Evolutionary conservation across 352 stramenopile species (phyloP).

Genomic region (Pythium apleroticum): DNA sequence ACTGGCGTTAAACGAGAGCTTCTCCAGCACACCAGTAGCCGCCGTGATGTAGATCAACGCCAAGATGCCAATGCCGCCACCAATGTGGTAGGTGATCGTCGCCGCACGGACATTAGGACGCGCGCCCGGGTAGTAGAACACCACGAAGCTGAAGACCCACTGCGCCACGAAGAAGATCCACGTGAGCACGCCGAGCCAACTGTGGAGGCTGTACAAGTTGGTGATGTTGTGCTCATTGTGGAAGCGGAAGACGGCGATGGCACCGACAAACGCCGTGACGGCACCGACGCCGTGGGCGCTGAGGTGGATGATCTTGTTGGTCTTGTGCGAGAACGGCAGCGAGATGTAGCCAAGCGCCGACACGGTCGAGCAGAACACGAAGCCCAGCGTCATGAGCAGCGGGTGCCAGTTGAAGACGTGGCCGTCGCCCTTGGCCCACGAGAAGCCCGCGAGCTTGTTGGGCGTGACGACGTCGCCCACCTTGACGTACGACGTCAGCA

Average conservation of each 20-base stretch:
- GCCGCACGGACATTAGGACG: constrained; percentile 37
- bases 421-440: constrained; percentile 55
- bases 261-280: constrained; percentile 53
- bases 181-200: constrained; percentile 75
- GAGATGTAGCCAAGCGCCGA: constrained; percentile 68
- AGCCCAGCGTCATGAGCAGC: constrained; percentile 82
- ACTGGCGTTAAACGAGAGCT: constrained; percentile 82
- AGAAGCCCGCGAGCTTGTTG: constrained; percentile 62
- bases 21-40: constrained; percentile 73
- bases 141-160: constrained; percentile 63
- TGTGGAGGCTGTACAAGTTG: constrained; percentile 88
- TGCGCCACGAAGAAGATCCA: constrained; percentile 44
- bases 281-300: constrained; percentile 65
- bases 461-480: constrained; percentile 40
- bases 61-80: constrained; percentile 59
- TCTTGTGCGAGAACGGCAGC: constrained; percentile 60
- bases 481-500: constrained; percentile 58
- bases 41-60: constrained; percentile 58
- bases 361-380: constrained; percentile 77
- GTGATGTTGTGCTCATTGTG: constrained; percentile 86
- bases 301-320: constrained; percentile 81
- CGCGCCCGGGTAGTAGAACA: constrained; percentile 80
- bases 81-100: constrained; percentile 68
- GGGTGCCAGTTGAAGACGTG: constrained; percentile 89
- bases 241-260: constrained; percentile 81